A percentile compares a stretch with the other conserved stretches of the same genome.
These are phyloP conservation scores for Daldinia sp. DNA, from an alignment of 2,329 filamentous ascomycete species.

Conservation along the genomic window DNA sequence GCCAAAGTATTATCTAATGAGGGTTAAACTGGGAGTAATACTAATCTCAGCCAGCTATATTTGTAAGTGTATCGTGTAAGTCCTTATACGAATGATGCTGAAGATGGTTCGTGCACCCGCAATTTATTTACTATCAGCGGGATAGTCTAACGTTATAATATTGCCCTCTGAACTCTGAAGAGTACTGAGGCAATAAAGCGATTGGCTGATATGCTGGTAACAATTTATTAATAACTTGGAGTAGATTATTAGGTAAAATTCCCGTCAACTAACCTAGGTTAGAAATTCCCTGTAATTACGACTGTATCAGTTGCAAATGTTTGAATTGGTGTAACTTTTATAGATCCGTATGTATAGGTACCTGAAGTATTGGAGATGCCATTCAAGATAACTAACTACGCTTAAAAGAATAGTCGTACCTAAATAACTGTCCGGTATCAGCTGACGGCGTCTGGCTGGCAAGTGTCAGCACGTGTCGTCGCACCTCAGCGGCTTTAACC, in stretches of 20 bases:
- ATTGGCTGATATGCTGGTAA: too few species aligned
- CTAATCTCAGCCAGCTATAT: background rate
- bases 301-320: background rate
- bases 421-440: background rate
- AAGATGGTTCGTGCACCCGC: background rate
- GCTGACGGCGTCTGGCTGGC: background rate
- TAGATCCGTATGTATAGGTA: too few species aligned
- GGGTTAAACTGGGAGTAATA: background rate
- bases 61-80: background rate
- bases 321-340: too few species aligned
- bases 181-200: too few species aligned
- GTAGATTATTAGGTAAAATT: too few species aligned
- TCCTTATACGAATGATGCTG: background rate
- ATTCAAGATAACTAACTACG: background rate
- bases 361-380: background rate
- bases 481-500: background rate
- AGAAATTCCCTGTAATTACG: background rate
- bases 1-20: too few species aligned
- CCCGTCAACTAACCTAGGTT: too few species aligned
- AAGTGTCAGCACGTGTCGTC: conserved; percentile 3
- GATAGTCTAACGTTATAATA: background rate
- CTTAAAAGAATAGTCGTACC: background rate
- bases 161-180: too few species aligned
- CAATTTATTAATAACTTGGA: too few species aligned
- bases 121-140: background rate